phyloP scores from a whole-genome alignment of 202 grass and related monocot species.

The Elaeis oleifera region DNA sequence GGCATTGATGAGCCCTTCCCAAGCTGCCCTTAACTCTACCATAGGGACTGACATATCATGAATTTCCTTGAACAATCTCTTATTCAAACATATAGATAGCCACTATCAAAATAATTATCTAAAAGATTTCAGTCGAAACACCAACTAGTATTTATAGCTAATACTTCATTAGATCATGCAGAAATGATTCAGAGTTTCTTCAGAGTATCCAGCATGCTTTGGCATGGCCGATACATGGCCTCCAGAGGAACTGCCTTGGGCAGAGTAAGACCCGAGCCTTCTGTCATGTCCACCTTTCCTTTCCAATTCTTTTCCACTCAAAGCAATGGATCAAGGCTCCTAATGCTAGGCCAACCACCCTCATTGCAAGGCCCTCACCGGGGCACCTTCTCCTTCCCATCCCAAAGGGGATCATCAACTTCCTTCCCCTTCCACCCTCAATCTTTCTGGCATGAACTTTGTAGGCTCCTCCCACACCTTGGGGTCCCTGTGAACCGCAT shows the following conservation, averaged over 20 bases:
- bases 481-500: conserved; percentile 43
- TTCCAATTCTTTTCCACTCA: conserved; percentile 27
- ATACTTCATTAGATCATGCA: too few species aligned
- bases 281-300: conserved; percentile 22
- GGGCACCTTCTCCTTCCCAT: conserved; percentile 53
- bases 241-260: conserved; percentile 29
- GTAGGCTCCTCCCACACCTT: conserved; percentile 22
- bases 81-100: too few species aligned
- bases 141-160: too few species aligned
- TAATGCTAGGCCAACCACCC: conserved; percentile 17
- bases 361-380: conserved; percentile 33
- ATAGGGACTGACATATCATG: too few species aligned
- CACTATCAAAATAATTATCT: too few species aligned
- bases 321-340: conserved; percentile 53
- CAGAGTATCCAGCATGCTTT: conserved; percentile 19
- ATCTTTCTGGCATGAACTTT: conserved; percentile 38
- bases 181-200: conserved; percentile 10
- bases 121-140: too few species aligned
- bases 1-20: too few species aligned
- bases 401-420: conserved; percentile 50
- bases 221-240: conserved; percentile 29
- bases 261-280: conserved; percentile 17
- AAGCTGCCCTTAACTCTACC: too few species aligned
- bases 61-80: too few species aligned
- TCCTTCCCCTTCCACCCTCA: conserved; percentile 10